phyloP scores from a whole-genome alignment of 176 grass and related monocot species.

The Ananas comosus region DNA sequence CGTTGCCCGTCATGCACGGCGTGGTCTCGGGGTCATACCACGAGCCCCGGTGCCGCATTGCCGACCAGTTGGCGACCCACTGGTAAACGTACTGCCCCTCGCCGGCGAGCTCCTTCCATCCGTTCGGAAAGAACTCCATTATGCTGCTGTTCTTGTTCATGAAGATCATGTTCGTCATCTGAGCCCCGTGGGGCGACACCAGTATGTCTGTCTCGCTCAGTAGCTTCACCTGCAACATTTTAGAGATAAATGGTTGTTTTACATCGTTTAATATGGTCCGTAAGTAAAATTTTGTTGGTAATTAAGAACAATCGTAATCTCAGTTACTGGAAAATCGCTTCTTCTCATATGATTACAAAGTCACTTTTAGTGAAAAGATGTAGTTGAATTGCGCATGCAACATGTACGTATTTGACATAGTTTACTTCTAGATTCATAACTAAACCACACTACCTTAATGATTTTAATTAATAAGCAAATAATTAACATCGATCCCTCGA shows the following conservation, averaged over 20 bases:
- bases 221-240: slow-evolving; percentile 37
- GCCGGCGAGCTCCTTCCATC: slow-evolving; percentile 49
- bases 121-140: slow-evolving; percentile 72
- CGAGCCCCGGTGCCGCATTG: slow-evolving; percentile 49
- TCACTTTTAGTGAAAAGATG: too few species aligned
- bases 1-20: slow-evolving; percentile 13
- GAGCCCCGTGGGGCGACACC: slow-evolving; percentile 60
- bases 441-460: background rate
- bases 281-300: too few species aligned
- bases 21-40: slow-evolving; percentile 46
- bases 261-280: too few species aligned
- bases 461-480: background rate
- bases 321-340: too few species aligned
- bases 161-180: slow-evolving; percentile 62
- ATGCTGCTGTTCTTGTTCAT: slow-evolving; percentile 63
- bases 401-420: too few species aligned
- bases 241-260: too few species aligned
- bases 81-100: slow-evolving; percentile 46
- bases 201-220: slow-evolving; percentile 59
- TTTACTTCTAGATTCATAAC: too few species aligned
- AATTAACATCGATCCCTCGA: background rate
- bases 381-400: too few species aligned
- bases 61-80: slow-evolving; percentile 36
- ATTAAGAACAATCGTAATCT: too few species aligned
- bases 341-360: too few species aligned